A percentile compares a stretch with the other conserved stretches of the same genome.
Conservation (phyloP, 73 alveolate genomes). For the Stentor roeselii region DNA sequence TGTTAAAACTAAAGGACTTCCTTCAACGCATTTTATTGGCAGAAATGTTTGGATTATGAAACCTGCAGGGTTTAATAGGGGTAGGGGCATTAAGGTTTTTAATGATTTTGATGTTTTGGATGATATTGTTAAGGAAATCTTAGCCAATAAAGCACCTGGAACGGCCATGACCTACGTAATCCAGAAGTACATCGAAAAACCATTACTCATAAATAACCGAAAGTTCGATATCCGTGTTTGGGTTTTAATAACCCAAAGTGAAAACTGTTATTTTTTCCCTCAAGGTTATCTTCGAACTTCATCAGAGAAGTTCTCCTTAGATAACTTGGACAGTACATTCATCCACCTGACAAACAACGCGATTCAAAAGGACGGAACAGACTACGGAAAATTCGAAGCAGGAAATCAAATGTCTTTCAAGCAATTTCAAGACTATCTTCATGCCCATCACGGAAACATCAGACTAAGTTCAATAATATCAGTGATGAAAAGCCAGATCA, state of each 20-base stretch:
- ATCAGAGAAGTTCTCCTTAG: slow-evolving; percentile 85
- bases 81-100: slow-evolving; percentile 92
- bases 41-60: slow-evolving; percentile 96
- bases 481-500: slow-evolving; percentile 76
- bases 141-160: not conserved
- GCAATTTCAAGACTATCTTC: slow-evolving; percentile 63
- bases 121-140: slow-evolving; percentile 37
- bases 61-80: slow-evolving; percentile 96
- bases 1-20: slow-evolving; percentile 32
- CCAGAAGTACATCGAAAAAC: slow-evolving; percentile 98
- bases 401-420: slow-evolving; percentile 83
- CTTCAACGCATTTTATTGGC: slow-evolving; percentile 71
- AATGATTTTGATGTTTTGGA: slow-evolving; percentile 78
- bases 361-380: slow-evolving; percentile 80
- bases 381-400: slow-evolving; percentile 80
- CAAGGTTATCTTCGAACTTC: slow-evolving; percentile 94
- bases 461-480: slow-evolving; percentile 72
- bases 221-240: slow-evolving; percentile 95
- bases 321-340: slow-evolving; percentile 79
- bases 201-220: slow-evolving; percentile 79
- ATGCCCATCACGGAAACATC: slow-evolving; percentile 55
- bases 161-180: slow-evolving; percentile 51
- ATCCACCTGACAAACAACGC: slow-evolving; percentile 95
- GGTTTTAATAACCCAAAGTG: slow-evolving; percentile 84
- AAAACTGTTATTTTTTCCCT: slow-evolving; percentile 82